These are phyloP conservation scores for Geotrichum australiense DNA, from an alignment of 1,139 yeast genomes.

Conservation along the genomic window DNA sequence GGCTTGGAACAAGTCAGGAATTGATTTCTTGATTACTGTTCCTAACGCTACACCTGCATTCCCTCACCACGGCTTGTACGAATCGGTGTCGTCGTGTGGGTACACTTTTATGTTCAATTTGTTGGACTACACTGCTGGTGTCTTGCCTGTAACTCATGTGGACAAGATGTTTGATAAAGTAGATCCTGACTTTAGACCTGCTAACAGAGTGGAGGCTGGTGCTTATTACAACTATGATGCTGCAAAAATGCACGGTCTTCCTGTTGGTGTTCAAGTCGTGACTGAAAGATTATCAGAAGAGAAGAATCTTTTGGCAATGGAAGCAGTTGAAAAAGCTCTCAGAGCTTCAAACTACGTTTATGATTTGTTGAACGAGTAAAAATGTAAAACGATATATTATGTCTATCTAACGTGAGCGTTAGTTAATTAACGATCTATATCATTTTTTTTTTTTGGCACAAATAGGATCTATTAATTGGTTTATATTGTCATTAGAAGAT, in stretches of 20 bases:
- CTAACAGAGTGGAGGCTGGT: slow-evolving; percentile 37
- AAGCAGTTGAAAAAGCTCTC: slow-evolving; percentile 34
- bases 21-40: slow-evolving; percentile 37
- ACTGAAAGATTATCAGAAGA: slow-evolving; percentile 58
- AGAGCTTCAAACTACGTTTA: slow-evolving; percentile 29
- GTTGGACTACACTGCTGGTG: slow-evolving; percentile 52
- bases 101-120: slow-evolving; percentile 57
- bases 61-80: slow-evolving; percentile 35
- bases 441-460: too few relatives aligned
- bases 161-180: slow-evolving; percentile 42
- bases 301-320: slow-evolving; percentile 44
- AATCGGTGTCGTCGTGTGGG: slow-evolving; percentile 36
- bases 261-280: slow-evolving; percentile 59
- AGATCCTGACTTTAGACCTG: slow-evolving; percentile 32
- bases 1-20: slow-evolving; percentile 34
- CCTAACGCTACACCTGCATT: slow-evolving; percentile 39
- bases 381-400: too few relatives aligned
- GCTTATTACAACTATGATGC: slow-evolving; percentile 47
- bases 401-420: too few relatives aligned
- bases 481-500: too few relatives aligned
- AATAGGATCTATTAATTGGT: too few relatives aligned
- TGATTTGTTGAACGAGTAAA: slow-evolving; percentile 26
- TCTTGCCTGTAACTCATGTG: slow-evolving; percentile 53
- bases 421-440: too few relatives aligned
- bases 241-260: slow-evolving; percentile 52